Percentiles rank a stretch among this genome's conserved stretches.
phyloP scores from a whole-genome alignment of 148 eudicot genomes.

The Drosera capensis region DNA sequence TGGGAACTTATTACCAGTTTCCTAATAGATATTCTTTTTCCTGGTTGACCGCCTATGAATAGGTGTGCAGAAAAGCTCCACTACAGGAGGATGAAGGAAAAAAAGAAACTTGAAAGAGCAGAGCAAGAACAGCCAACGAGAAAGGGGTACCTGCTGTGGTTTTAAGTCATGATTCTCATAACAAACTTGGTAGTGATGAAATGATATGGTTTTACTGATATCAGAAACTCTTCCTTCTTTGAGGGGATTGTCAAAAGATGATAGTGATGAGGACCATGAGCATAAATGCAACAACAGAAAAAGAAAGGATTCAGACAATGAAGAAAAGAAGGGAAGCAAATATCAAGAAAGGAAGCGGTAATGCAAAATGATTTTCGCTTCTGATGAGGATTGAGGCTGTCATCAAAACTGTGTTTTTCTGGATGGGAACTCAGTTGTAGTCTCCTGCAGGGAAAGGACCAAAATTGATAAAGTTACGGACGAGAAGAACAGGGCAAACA shows the following conservation, averaged over 20 bases:
- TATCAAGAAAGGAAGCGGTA: slow-evolving; percentile 11
- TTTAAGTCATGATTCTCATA: background rate
- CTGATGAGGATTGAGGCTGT: background rate
- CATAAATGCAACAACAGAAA: slow-evolving; percentile 3
- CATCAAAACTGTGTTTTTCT: background rate
- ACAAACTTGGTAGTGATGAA: background rate
- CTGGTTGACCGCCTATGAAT: slow-evolving; percentile 6
- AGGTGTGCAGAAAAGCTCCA: slow-evolving; percentile 83
- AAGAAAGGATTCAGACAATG: slow-evolving; percentile 7
- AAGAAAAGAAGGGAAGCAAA: slow-evolving; percentile 7
- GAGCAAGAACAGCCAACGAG: slow-evolving; percentile 22
- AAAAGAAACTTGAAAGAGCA: slow-evolving; percentile 24
- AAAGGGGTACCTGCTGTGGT: slow-evolving; percentile 31
- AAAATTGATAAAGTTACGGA: slow-evolving; percentile 23
- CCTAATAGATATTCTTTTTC: no score
- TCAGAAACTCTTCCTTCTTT: background rate
- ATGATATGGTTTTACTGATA: background rate
- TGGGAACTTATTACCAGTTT: no score
- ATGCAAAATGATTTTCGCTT: background rate
- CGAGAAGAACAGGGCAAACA: slow-evolving; percentile 20
- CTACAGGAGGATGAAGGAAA: slow-evolving; percentile 49
- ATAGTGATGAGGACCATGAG: slow-evolving; percentile 9
- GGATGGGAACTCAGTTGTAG: background rate
- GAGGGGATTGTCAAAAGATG: slow-evolving; percentile 9
- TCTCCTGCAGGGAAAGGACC: slow-evolving; percentile 30